A percentile compares a stretch with the other conserved stretches of the same genome.
Conservation (phyloP, 345 rosid species). For the Mangifera indica region DNA sequence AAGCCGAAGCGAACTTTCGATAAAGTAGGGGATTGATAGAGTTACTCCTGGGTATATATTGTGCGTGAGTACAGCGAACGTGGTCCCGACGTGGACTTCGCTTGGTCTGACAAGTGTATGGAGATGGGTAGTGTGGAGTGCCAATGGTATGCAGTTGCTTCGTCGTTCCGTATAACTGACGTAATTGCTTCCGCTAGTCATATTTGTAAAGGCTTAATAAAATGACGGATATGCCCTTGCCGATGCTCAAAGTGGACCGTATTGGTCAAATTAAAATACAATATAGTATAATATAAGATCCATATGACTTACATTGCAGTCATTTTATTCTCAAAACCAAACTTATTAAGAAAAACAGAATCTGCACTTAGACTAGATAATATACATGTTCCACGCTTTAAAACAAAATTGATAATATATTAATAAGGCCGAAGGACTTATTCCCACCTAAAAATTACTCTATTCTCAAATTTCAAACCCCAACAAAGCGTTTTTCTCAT, state of each 20-base stretch:
- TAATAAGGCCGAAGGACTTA: too few relatives aligned
- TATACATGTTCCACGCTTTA: neutral
- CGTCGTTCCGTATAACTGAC: neutral
- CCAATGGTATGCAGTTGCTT: conserved; percentile 11
- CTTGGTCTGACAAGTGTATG: neutral
- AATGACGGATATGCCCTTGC: conserved; percentile 4
- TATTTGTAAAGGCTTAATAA: neutral
- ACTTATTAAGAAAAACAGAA: too few relatives aligned
- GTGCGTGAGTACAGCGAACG: too few relatives aligned
- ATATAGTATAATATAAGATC: too few relatives aligned
- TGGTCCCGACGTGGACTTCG: neutral
- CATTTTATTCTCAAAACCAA: neutral
- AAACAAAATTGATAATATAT: too few relatives aligned
- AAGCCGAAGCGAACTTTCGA: neutral
- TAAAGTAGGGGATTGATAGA: neutral
- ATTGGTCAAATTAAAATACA: neutral
- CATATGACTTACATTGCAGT: too few relatives aligned
- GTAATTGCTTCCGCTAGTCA: conserved; percentile 6
- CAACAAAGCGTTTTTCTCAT: too few relatives aligned
- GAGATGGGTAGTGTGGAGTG: neutral
- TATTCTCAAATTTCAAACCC: too few relatives aligned
- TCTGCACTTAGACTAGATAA: neutral
- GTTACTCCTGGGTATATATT: neutral
- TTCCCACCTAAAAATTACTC: too few relatives aligned
- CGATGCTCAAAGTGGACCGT: neutral